Conservation (phyloP, 305 asterid species). For the Petunia hybrid region DNA sequence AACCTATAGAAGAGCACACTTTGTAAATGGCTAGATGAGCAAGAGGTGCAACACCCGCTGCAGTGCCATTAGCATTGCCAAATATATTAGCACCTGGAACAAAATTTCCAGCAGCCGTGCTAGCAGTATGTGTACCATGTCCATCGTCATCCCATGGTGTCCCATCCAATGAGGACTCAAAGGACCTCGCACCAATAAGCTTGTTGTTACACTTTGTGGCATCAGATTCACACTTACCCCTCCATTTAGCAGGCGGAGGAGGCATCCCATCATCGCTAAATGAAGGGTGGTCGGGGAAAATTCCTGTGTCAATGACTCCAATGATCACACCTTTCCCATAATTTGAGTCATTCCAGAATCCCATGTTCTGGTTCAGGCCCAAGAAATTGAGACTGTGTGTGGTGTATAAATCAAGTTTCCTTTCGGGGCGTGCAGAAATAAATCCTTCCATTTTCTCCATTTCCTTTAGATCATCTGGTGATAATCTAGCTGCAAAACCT, state of each 20-base stretch:
- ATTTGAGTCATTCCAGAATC: slow-evolving; percentile 56
- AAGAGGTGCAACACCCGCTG: slow-evolving; percentile 56
- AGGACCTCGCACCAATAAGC: slow-evolving; percentile 60
- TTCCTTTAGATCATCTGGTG: slow-evolving; percentile 39
- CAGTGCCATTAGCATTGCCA: slow-evolving; percentile 64
- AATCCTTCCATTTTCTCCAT: slow-evolving; percentile 48
- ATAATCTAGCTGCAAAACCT: slow-evolving; percentile 58
- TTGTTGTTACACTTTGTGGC: slow-evolving; percentile 55
- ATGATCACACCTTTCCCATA: slow-evolving; percentile 62
- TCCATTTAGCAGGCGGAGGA: slow-evolving; percentile 69
- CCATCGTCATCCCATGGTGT: slow-evolving; percentile 49
- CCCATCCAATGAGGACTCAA: neutral
- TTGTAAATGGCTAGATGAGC: slow-evolving; percentile 64
- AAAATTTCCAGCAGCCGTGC: slow-evolving; percentile 65
- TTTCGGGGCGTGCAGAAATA: slow-evolving; percentile 47
- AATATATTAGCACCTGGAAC: slow-evolving; percentile 50
- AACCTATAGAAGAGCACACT: slow-evolving; percentile 31
- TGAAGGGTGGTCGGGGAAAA: slow-evolving; percentile 58
- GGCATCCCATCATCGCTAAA: slow-evolving; percentile 59
- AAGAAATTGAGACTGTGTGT: slow-evolving; percentile 57
- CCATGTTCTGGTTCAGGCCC: slow-evolving; percentile 49
- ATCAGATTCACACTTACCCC: slow-evolving; percentile 57
- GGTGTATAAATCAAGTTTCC: slow-evolving; percentile 44
- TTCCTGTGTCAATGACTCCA: slow-evolving; percentile 59
- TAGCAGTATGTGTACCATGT: slow-evolving; percentile 62